These are phyloP conservation scores for Paramyrothecium roridum DNA, from an alignment of 2,329 filamentous ascomycete genomes.

Conservation along the genomic window DNA sequence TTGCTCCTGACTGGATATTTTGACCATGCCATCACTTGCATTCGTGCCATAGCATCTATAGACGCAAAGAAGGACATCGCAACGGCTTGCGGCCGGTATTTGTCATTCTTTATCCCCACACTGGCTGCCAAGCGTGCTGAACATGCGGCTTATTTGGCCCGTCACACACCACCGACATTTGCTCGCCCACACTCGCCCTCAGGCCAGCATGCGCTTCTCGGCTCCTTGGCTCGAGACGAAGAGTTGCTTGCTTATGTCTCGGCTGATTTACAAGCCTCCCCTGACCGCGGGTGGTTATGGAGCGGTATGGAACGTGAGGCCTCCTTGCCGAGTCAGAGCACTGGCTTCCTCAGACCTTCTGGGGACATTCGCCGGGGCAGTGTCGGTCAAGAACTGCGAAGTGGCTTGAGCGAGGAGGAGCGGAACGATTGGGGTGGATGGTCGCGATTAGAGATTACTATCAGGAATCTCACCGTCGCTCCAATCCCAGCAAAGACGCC, in stretches of 20 bases:
- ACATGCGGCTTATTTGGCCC: constrained; percentile 34
- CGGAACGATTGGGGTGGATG: constrained; percentile 75
- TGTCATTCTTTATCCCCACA: constrained; percentile 74
- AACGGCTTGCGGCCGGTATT: constrained; percentile 73
- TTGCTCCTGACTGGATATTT: constrained; percentile 73
- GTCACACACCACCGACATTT: constrained; percentile 26
- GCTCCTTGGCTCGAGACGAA: constrained; percentile 60
- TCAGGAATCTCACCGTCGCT: constrained; percentile 23
- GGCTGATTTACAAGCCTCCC: constrained; percentile 79
- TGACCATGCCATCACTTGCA: constrained; percentile 67
- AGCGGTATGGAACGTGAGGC: constrained; percentile 52
- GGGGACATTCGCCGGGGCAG: constrained; percentile 31
- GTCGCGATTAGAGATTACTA: constrained; percentile 62
- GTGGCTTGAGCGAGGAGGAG: constrained; percentile 54
- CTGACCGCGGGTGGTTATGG: constrained; percentile 83
- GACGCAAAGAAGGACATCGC: constrained; percentile 71
- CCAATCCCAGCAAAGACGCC: constrained; percentile 17
- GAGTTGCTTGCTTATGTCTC: constrained; percentile 85
- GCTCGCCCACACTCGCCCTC: constrained; percentile 23
- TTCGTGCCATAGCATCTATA: constrained; percentile 69
- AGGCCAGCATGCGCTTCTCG: constrained; percentile 26
- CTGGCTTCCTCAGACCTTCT: constrained; percentile 9
- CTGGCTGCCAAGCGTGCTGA: constrained; percentile 56
- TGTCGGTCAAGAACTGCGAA: constrained; percentile 44
- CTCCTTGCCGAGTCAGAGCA: constrained; percentile 19